Conservation (phyloP, 345 rosid species). For the Trapa bicornis region DNA sequence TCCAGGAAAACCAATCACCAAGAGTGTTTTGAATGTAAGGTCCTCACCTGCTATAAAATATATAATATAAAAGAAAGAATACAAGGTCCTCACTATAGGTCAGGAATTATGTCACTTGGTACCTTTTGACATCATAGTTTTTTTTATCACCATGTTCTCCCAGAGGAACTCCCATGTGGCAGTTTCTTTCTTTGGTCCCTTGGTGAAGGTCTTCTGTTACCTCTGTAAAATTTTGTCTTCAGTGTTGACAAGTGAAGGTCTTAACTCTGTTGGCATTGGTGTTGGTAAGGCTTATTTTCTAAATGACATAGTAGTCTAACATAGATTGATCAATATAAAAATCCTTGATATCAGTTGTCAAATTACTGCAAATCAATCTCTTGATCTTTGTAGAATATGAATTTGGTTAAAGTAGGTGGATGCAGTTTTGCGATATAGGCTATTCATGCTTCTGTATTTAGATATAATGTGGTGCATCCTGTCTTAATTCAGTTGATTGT, state of each 20-base stretch:
- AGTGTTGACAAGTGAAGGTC: background rate
- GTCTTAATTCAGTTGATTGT: background rate
- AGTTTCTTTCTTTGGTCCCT: background rate
- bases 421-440: background rate
- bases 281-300: background rate
- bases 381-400: background rate
- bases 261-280: background rate
- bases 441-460: background rate
- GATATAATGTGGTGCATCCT: background rate
- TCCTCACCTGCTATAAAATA: background rate
- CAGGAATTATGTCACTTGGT: background rate
- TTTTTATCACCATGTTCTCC: background rate
- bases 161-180: background rate
- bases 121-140: background rate
- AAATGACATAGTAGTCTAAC: background rate
- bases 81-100: no score
- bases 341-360: background rate
- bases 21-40: constrained; percentile 52
- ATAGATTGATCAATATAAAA: background rate
- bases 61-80: no score
- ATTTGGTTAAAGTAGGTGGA: background rate
- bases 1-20: constrained; percentile 36
- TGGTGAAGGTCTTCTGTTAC: background rate
- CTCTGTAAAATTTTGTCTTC: background rate
- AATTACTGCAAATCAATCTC: background rate